Evolutionary conservation across 1,284 basidiomycete species (phyloP), one percentile per base, ranked within the genome.

Genomic region (Apiotrichum laibachii): DNA sequence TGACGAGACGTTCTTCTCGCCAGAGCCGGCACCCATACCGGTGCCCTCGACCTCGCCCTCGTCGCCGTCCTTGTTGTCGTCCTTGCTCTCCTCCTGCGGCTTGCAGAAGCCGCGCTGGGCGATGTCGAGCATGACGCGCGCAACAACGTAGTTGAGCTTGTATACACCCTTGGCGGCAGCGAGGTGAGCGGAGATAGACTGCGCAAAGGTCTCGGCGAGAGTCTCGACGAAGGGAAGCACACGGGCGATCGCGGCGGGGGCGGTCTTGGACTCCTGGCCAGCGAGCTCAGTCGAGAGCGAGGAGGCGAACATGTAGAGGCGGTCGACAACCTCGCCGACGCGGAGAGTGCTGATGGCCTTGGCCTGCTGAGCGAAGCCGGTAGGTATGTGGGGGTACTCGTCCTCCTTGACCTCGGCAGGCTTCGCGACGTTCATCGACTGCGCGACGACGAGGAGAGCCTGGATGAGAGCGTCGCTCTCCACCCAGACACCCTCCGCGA

Each of bases 81-180:
- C 81, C 5, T 79, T 82, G 0, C 80, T 81, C 22, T 82, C 84
- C 48, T 94, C 90, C 11, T 84, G 83, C 2, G 94, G 92, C 67
- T 87, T 87, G 79, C 93, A 99, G 81, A 98, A 99, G 6, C 96
- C 96, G 72, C 94, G 85, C 52, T 84, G 84, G 1, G 89, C 86
- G 12, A 99, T 79, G 16, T 86, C 86, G 22, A 84, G 83, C 66
- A 93, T 81, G 35, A 92, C 80, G 33, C 87, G 85, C 67, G 86
- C 88, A 39, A 94, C 77, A 42, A 95, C 83, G 68, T 87, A 89
- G 65, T 85, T 82, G 60, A 99, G 82, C 77, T 96, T 97, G 82
- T 94, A 88, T 13, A 92, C 76, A 9, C 88, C 80, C 67, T 87
- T 86, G n/a, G 85, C 85, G 2, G 70, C 59, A n/a, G 64, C 59